Base-by-base conservation (phyloP, 1,284 basidiomycete genomes). In the Cryptococcus depauperatus region DNA sequence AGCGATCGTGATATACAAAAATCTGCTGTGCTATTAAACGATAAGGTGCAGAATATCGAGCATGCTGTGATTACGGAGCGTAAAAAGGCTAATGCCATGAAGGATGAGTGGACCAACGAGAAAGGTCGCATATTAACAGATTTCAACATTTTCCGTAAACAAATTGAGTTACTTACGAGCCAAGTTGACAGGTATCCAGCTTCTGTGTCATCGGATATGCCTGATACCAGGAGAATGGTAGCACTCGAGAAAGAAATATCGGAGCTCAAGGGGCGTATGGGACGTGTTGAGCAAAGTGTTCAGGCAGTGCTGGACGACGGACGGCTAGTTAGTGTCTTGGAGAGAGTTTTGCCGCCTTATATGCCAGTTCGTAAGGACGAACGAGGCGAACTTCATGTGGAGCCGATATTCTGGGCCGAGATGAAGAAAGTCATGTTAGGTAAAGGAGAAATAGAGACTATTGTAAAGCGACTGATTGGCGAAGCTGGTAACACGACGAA, bases 271-370 rank as follows among this genome's bases (percentile, higher is more conserved):
- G 65, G 70, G 4, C 80, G 83, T 41, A 73, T 77, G 0, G 82
- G 82, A 59, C 69, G 68, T 25, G 59, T 86, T 6, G 84, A 88
- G 61, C 76, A 77, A n/a, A 78, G 77, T 6, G 76, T 71, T 10
- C 48, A 50, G n/a, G 44, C 48, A 5, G 66, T 64, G 0, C 37
- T 67, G 19, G 58, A 69, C 30, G 62, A 63, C 19, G 67, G 66
- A 19, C 46, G 55, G 19, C 48, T 74, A 23, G 60, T 60, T 16
- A 52, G 58, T 4, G 66, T 64, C 1, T 58, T 75, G 33, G 70
- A 71, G 34, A 45, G 56, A 29, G 61, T 71, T n/a, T 57, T 73
- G 26, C 74, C 75, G 0, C 48, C 57, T 18, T 52, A 52, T 25
- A 51, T 76, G 46, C 73, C 73, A 4, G 68, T 75, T n/a, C 47